Evolutionary conservation across 2,329 filamentous ascomycete genomes (phyloP).

Genomic region (Pseudogymnoascus sp.): DNA sequence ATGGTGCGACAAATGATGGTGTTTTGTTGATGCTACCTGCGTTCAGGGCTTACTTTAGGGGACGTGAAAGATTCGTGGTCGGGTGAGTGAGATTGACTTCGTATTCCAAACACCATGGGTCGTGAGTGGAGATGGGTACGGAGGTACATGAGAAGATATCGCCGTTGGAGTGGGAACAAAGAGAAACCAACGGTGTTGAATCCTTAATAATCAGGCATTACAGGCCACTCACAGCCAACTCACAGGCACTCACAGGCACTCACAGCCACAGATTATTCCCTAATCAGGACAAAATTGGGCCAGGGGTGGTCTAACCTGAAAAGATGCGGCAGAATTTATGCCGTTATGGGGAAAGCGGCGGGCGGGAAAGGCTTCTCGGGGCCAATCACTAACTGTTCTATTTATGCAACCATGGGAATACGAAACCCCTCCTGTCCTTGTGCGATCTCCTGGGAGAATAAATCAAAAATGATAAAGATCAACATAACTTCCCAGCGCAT

Average conservation of each 20-base stretch:
- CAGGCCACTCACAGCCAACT: no score
- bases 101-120: constrained; percentile 6
- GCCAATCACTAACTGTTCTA: constrained; percentile 2
- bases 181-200: background rate
- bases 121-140: background rate
- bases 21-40: background rate
- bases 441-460: background rate
- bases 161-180: background rate
- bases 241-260: background rate
- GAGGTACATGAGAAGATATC: background rate
- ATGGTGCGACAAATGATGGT: background rate
- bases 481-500: background rate
- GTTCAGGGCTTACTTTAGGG: background rate
- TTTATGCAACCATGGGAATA: constrained; percentile 4
- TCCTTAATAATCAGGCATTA: background rate
- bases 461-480: background rate
- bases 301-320: background rate
- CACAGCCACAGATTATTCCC: background rate
- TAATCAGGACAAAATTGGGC: background rate
- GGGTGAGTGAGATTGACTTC: constrained; percentile 1
- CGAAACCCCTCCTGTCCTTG: background rate
- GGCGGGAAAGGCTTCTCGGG: background rate
- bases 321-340: constrained; percentile 1
- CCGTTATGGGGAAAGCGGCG: background rate
- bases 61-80: constrained; percentile 5